Evolutionary conservation across 73 alveolate genomes (phyloP).

Genomic region (Paramecium pentaurelia): DNA sequence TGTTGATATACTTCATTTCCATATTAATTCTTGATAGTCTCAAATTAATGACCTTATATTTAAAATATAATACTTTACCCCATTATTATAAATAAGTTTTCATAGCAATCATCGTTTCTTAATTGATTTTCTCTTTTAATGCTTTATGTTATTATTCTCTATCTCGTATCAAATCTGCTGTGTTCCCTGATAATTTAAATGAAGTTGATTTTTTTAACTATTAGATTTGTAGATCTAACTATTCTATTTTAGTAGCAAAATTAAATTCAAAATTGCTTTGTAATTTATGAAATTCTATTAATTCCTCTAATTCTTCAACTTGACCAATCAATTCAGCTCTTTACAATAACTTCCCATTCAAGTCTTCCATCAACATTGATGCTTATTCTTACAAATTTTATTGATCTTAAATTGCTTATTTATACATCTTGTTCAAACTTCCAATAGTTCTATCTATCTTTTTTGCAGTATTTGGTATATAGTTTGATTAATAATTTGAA

Average conservation of each 20-base stretch:
- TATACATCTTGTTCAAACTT: constrained; percentile 25
- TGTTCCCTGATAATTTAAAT: background rate
- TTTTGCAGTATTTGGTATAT: background rate
- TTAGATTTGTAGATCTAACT: background rate
- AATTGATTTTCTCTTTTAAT: background rate
- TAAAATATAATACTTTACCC: background rate
- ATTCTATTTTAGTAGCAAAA: background rate
- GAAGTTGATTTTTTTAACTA: background rate
- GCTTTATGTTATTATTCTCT: background rate
- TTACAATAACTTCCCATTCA: constrained; percentile 34
- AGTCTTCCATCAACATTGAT: constrained; percentile 14
- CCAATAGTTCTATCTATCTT: constrained; percentile 31
- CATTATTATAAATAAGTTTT: background rate
- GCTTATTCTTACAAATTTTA: background rate
- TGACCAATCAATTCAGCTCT: constrained; percentile 39
- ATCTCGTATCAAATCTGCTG: constrained; percentile 6
- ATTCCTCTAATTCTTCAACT: constrained; percentile 34
- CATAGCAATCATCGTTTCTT: background rate
- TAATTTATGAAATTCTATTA: background rate
- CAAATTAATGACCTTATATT: background rate
- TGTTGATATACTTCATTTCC: background rate
- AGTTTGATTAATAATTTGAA: background rate
- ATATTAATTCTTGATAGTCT: background rate
- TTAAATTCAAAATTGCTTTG: background rate
- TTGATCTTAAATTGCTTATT: constrained; percentile 1